Evolutionary conservation across 2,329 filamentous ascomycete genomes (phyloP).

Genomic region (Fusarium fujikuroi): DNA sequence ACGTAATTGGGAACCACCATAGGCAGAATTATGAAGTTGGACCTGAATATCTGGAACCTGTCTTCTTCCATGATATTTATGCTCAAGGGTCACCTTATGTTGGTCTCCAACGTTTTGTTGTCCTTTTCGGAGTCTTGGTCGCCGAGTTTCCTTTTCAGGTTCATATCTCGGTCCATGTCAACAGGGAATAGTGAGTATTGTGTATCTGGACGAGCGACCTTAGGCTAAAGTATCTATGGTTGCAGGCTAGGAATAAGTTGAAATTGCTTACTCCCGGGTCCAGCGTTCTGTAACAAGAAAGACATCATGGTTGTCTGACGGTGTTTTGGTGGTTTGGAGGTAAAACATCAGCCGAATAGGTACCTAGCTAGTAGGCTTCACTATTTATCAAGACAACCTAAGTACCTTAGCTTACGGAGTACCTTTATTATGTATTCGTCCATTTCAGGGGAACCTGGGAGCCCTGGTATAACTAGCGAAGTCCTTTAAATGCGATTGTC

Average conservation of each 20-base stretch:
- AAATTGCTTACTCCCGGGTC: background rate
- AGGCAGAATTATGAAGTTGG: background rate
- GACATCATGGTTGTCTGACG: background rate
- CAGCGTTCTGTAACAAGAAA: background rate
- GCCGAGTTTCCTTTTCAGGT: conserved; percentile 43
- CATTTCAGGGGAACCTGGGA: too few species aligned
- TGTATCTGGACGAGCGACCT: background rate
- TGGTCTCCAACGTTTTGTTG: conserved; percentile 31
- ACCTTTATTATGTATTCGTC: background rate
- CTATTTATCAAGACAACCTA: background rate
- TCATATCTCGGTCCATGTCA: conserved; percentile 9
- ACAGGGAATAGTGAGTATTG: background rate
- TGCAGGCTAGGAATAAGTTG: background rate
- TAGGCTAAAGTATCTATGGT: conserved; percentile 12
- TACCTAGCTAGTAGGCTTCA: background rate
- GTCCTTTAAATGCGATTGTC: background rate
- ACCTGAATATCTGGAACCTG: too few species aligned
- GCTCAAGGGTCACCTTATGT: background rate
- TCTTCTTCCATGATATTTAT: conserved; percentile 26
- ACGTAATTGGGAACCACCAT: background rate
- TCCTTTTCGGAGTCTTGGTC: conserved; percentile 44
- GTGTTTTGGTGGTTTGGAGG: background rate
- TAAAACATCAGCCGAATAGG: background rate
- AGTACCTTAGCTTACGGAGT: background rate
- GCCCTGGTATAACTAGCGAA: background rate